These are phyloP conservation scores for Schoenoplectus triqueter DNA, from an alignment of 202 grass and related monocot genomes.

Conservation along the genomic window DNA sequence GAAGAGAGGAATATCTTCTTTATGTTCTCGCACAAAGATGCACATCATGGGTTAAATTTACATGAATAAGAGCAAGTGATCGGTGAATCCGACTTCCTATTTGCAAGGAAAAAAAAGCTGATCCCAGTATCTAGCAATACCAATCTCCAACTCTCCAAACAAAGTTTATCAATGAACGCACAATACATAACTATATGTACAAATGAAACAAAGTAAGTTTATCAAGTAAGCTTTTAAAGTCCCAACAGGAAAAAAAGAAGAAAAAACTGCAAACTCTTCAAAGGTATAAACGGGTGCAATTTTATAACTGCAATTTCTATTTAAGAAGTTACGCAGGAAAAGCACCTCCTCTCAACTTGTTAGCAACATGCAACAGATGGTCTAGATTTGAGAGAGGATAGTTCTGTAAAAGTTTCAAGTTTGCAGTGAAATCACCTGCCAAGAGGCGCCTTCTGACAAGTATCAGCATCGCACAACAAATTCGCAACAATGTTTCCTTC, in stretches of 20 bases:
- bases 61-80: too few relatives aligned
- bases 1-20: too few relatives aligned
- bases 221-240: not conserved
- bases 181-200: slow-evolving; percentile 22
- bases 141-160: not conserved
- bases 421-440: slow-evolving; percentile 94
- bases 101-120: not conserved
- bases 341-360: slow-evolving; percentile 66
- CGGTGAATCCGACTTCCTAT: not conserved
- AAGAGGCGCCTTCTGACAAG: slow-evolving; percentile 82
- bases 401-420: slow-evolving; percentile 95
- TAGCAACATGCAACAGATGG: slow-evolving; percentile 86
- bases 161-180: slow-evolving; percentile 17
- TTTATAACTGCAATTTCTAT: slow-evolving; percentile 8
- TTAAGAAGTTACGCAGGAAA: slow-evolving; percentile 46
- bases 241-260: not conserved
- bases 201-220: slow-evolving; percentile 3
- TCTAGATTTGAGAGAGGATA: slow-evolving; percentile 78
- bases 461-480: slow-evolving; percentile 98
- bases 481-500: slow-evolving; percentile 73
- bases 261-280: slow-evolving; percentile 27
- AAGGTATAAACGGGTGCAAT: slow-evolving; percentile 2
- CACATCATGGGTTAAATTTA: too few relatives aligned
- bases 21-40: not conserved
- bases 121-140: not conserved